Conservation (phyloP, 2,329 filamentous ascomycete species). For the Colletotrichum truncatum region DNA sequence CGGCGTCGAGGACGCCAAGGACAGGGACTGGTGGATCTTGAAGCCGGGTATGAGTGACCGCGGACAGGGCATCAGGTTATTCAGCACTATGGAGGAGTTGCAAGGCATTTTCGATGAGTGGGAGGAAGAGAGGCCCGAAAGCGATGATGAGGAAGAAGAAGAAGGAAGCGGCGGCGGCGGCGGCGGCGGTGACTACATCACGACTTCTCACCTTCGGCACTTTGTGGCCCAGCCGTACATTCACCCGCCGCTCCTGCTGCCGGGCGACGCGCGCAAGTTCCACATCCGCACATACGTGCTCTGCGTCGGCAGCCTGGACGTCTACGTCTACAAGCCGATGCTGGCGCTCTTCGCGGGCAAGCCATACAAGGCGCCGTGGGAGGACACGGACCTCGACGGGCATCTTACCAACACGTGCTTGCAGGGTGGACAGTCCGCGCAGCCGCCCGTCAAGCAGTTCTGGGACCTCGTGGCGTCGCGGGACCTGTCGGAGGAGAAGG, state of each 20-base stretch:
- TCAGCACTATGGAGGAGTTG: slow-evolving; percentile 86
- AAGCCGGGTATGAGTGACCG: slow-evolving; percentile 98
- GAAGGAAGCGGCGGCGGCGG: slow-evolving; percentile 37
- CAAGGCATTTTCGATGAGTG: slow-evolving; percentile 89
- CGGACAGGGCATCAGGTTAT: slow-evolving; percentile 91
- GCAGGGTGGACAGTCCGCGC: slow-evolving; percentile 64
- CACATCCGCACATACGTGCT: slow-evolving; percentile 94
- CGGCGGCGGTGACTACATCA: slow-evolving; percentile 65
- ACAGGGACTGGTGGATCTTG: slow-evolving; percentile 93
- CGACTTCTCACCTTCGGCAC: slow-evolving; percentile 91
- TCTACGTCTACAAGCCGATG: slow-evolving; percentile 92
- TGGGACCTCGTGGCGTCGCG: slow-evolving; percentile 64
- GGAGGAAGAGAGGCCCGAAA: slow-evolving; percentile 76
- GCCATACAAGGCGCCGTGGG: slow-evolving; percentile 74
- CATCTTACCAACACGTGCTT: slow-evolving; percentile 97
- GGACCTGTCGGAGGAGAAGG: slow-evolving; percentile 51
- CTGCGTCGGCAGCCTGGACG: slow-evolving; percentile 77
- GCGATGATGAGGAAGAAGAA: slow-evolving; percentile 66
- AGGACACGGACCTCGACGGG: slow-evolving; percentile 64
- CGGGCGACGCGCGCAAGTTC: slow-evolving; percentile 80
- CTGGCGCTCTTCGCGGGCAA: slow-evolving; percentile 89
- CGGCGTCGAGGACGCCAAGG: slow-evolving; percentile 33
- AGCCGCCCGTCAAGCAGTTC: slow-evolving; percentile 76
- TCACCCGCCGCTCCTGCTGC: slow-evolving; percentile 82
- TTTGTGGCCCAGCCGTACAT: slow-evolving; percentile 98